Base-by-base conservation (phyloP, 768 basidiomycete genomes). In the Trametes elegans region DNA sequence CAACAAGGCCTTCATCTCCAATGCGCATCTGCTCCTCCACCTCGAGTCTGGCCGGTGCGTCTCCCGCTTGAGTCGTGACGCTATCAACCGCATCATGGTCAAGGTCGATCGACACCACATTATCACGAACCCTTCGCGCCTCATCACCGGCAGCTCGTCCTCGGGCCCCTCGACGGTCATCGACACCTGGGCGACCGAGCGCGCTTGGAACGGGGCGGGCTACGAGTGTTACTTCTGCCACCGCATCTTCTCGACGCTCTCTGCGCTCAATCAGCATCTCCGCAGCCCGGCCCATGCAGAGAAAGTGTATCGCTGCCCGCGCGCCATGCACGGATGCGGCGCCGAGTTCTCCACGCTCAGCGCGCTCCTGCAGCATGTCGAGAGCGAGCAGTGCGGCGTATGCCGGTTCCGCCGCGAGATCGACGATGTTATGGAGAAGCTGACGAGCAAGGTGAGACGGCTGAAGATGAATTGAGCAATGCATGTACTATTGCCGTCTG, bases 221-320 rank as follows among this genome's bases (percentile, higher is more conserved):
- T 89, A 75, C 65, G 83, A 88, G 66, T 89, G 87, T 66, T 79
- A 80, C 61, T 67, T 88, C 23, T 88, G 87, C 65, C 75, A 81
- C 63, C 47, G 46, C 18, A 58, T 47, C 8, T 83, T 76, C 60
- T 19, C 59, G 43, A 62, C 71, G 0, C 74, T 87, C 13, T 10
- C 16, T 0, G 70, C 68, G 6, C 74, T 89, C 45, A 86, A 88
- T 61, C 72, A 76, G 58, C 88, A 89, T 62, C 73, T 88, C 35
- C 73, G 76, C 47, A 87, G 87, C 67, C 83, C 87, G 1, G 70
- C 63, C 3, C 87, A 88, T 63, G 66, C 76, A 57, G 73, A 76
- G 1, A 75, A 71, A 63, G 70, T 77, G 2, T 87, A 83, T 61
- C 59, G 74, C 1, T 88, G 87, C 68, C 83, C 82, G 3, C 65